Percentiles rank a stretch among this genome's conserved stretches.
Conservation (phyloP, 2,329 filamentous ascomycete species). For the Trichoderma sp. region DNA sequence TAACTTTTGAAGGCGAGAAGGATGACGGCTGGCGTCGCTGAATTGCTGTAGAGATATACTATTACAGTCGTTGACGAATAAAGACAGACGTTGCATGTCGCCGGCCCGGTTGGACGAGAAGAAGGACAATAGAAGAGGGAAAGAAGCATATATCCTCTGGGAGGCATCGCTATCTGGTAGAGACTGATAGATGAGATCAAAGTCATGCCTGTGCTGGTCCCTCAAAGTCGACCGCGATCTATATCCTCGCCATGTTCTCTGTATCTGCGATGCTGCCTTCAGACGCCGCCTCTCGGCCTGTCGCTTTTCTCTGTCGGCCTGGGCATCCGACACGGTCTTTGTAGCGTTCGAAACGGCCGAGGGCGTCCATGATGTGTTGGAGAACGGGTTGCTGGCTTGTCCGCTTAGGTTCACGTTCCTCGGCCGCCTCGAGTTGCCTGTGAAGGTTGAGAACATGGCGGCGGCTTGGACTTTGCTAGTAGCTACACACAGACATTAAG, state of each 20-base stretch:
- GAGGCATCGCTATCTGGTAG: conserved; percentile 30
- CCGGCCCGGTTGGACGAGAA: conserved; percentile 44
- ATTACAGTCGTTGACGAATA: conserved; percentile 45
- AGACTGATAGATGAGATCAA: conserved; percentile 58
- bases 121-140: conserved; percentile 49
- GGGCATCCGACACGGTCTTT: conserved; percentile 77
- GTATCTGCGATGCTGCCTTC: conserved; percentile 70
- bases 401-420: conserved; percentile 94
- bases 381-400: conserved; percentile 77
- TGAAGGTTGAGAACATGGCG: conserved; percentile 88
- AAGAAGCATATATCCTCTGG: conserved; percentile 40
- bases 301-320: conserved; percentile 77
- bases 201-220: conserved; percentile 54
- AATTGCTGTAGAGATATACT: conserved; percentile 37
- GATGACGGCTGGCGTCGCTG: conserved; percentile 30
- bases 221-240: conserved; percentile 57
- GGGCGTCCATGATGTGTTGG: conserved; percentile 56
- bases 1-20: conserved; percentile 36
- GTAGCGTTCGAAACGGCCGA: conserved; percentile 62
- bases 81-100: conserved; percentile 48
- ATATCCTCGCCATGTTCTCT: conserved; percentile 80
- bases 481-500: conserved; percentile 10
- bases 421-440: conserved; percentile 77
- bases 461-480: conserved; percentile 1
- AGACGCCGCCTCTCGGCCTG: conserved; percentile 77